These are phyloP conservation scores for Casaregolazyma suthepensis DNA, from an alignment of 1,139 yeast genomes.

Conservation along the genomic window DNA sequence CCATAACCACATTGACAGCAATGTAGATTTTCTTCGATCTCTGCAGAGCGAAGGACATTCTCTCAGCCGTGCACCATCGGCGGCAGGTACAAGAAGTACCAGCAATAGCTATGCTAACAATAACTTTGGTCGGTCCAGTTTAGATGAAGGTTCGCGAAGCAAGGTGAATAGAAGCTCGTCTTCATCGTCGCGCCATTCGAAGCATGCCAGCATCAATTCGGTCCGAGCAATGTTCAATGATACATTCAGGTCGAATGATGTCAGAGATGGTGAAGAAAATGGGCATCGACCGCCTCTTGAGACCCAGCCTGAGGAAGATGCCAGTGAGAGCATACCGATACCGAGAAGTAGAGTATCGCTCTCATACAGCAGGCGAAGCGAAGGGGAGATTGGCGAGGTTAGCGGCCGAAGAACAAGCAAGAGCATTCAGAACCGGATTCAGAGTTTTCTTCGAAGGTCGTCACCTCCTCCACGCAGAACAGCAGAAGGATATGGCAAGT, in stretches of 20 bases:
- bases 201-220: conserved; percentile 25
- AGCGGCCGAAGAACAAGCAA: conserved; percentile 9
- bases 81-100: conserved; percentile 10
- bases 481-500: conserved; percentile 72
- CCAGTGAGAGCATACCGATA: neutral
- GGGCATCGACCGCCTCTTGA: neutral
- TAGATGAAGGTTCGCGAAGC: neutral
- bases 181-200: conserved; percentile 16
- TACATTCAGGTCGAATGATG: conserved; percentile 30
- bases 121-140: conserved; percentile 5
- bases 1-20: conserved; percentile 38
- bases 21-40: conserved; percentile 54
- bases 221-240: conserved; percentile 24
- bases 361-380: conserved; percentile 4
- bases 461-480: conserved; percentile 49
- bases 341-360: neutral
- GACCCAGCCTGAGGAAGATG: neutral
- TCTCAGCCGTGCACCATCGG: conserved; percentile 10
- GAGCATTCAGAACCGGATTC: conserved; percentile 58
- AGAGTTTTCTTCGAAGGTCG: conserved; percentile 46
- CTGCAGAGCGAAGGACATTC: conserved; percentile 36
- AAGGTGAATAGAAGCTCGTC: conserved; percentile 8
- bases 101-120: conserved; percentile 8
- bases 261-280: conserved; percentile 6
- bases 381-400: conserved; percentile 2